Percentiles rank a stretch among this genome's conserved stretches.
phyloP scores from a whole-genome alignment of 176 grass and related monocot genomes.

The Thinopyrum elongatum region DNA sequence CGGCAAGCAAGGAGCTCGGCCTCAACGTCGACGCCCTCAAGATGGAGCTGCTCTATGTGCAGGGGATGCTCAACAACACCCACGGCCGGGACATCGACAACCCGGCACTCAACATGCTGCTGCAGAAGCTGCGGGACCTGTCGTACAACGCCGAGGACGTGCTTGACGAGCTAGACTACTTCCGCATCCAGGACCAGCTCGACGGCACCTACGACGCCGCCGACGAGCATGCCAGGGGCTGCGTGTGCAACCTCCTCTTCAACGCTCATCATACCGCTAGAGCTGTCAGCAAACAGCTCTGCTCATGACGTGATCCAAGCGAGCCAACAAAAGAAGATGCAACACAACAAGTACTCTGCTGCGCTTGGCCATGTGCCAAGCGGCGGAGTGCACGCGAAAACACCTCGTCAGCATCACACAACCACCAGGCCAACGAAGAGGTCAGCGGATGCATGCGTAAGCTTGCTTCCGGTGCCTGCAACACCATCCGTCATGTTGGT shows the following conservation, averaged over 20 bases:
- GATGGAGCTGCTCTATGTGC: neutral
- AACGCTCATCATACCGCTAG: neutral
- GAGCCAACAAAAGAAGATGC: too few species aligned
- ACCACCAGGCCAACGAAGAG: neutral
- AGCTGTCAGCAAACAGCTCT: neutral
- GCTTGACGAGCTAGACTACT: conserved; percentile 27
- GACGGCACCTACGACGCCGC: neutral
- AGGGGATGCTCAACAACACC: neutral
- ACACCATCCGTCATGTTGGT: neutral
- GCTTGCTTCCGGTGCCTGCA: neutral
- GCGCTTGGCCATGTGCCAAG: too few species aligned
- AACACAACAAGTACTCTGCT: too few species aligned
- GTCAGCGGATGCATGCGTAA: neutral
- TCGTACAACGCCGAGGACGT: neutral
- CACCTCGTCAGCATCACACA: neutral
- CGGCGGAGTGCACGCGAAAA: too few species aligned
- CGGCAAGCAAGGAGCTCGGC: neutral
- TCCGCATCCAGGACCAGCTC: conserved; percentile 25
- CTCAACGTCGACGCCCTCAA: neutral
- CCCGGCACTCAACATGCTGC: neutral
- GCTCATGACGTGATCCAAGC: too few species aligned
- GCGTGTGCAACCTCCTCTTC: neutral
- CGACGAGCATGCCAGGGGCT: neutral
- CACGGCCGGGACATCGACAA: neutral
- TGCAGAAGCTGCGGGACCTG: neutral